Evolutionary conservation across 305 asterid genomes (phyloP).

Genomic region (Ajuga reptans): DNA sequence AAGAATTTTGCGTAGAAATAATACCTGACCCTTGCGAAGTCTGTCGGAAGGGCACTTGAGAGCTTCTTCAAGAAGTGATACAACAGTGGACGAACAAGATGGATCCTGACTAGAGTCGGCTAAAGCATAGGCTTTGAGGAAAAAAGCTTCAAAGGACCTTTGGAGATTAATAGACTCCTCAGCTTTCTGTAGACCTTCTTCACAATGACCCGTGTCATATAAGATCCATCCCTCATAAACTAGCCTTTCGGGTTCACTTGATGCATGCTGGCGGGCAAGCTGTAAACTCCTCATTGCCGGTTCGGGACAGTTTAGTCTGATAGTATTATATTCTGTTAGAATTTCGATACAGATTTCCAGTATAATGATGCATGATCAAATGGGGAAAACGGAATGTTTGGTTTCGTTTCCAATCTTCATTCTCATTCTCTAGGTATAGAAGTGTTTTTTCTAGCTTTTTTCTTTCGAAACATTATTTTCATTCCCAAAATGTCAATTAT

Average conservation of each 20-base stretch:
- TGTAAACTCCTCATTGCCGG: constrained; percentile 95
- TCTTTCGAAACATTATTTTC: too few relatives aligned
- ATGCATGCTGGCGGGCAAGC: constrained; percentile 81
- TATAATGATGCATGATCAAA: neutral
- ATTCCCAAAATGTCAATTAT: neutral
- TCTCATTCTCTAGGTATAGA: neutral
- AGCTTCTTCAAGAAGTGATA: constrained; percentile 93
- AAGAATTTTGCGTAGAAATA: neutral
- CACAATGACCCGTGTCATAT: constrained; percentile 89
- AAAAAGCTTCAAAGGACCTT: constrained; percentile 96
- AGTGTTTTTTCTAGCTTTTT: neutral
- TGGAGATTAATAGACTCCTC: constrained; percentile 80
- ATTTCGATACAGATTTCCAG: neutral
- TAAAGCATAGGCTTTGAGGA: constrained; percentile 91
- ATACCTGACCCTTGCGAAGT: constrained; percentile 98
- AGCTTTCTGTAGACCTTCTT: constrained; percentile 81
- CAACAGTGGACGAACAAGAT: constrained; percentile 79
- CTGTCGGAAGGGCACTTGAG: constrained; percentile 89
- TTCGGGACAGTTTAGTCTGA: constrained; percentile 85
- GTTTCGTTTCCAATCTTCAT: neutral
- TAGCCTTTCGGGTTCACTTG: constrained; percentile 71
- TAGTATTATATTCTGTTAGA: constrained; percentile 16
- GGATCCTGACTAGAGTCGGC: constrained; percentile 91
- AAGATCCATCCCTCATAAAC: constrained; percentile 98
- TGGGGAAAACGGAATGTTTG: neutral